Evolutionary conservation across 2,329 filamentous ascomycete genomes (phyloP).

Genomic region (Aciculosporium take): DNA sequence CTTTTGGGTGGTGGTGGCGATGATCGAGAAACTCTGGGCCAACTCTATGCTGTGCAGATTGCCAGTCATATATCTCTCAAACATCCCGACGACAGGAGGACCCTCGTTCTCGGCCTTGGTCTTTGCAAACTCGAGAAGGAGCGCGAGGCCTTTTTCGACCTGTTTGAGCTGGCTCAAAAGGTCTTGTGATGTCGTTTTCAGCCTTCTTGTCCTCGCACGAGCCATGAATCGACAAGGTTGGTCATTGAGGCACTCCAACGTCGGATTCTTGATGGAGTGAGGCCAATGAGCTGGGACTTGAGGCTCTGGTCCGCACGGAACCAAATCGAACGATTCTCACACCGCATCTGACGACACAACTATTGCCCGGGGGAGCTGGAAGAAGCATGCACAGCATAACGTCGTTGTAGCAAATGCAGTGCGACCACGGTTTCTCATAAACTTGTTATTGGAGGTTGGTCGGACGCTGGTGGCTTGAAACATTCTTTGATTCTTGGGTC

Average conservation of each 20-base stretch:
- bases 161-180: constrained; percentile 47
- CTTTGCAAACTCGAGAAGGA: constrained; percentile 34
- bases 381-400: neutral
- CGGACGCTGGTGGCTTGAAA: neutral
- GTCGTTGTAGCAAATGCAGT: neutral
- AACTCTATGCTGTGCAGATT: constrained; percentile 80
- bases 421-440: neutral
- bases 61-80: constrained; percentile 64
- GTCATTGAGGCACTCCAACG: neutral
- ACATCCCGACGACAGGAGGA: constrained; percentile 48
- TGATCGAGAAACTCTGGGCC: constrained; percentile 68
- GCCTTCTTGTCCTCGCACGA: neutral
- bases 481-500: neutral
- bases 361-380: neutral
- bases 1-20: constrained; percentile 71
- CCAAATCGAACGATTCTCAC: neutral
- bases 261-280: neutral
- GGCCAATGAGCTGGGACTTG: neutral
- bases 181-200: constrained; percentile 26
- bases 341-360: neutral
- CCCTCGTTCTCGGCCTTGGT: constrained; percentile 47
- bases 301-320: neutral
- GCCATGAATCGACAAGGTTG: neutral
- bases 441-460: neutral
- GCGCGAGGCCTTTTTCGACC: constrained; percentile 47